phyloP scores from a whole-genome alignment of 169 alveolate genomes.

The Cryptosporidium meleagridis region DNA sequence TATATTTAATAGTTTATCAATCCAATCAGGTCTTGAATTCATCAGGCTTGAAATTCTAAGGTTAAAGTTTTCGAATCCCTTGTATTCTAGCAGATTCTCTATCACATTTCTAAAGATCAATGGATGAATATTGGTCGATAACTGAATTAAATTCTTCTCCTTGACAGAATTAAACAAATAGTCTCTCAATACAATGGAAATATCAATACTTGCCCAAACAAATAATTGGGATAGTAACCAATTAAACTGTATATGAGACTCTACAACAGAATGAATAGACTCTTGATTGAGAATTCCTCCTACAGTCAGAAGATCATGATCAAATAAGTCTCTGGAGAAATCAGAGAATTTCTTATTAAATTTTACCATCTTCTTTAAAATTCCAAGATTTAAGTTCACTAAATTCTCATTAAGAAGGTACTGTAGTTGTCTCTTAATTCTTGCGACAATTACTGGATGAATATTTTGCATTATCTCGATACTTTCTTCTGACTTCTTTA shows the following conservation, averaged over 20 bases:
- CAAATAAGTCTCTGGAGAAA: slow-evolving; percentile 29
- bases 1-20: not conserved
- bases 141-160: not conserved
- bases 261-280: slow-evolving; percentile 27
- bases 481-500: slow-evolving; percentile 5
- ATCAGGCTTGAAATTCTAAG: not conserved
- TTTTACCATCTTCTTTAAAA: not conserved
- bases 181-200: slow-evolving; percentile 11
- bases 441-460: not conserved
- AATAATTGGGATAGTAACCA: slow-evolving; percentile 62
- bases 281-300: not conserved
- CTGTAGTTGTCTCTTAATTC: not conserved
- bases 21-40: not conserved
- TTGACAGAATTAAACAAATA: slow-evolving; percentile 1
- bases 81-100: slow-evolving; percentile 15
- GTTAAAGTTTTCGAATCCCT: not conserved
- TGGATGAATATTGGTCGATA: slow-evolving; percentile 18
- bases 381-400: slow-evolving; percentile 4
- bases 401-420: slow-evolving; percentile 40
- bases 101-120: slow-evolving; percentile 10
- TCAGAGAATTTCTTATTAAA: slow-evolving; percentile 24
- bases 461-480: not conserved
- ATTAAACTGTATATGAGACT: slow-evolving; percentile 27
- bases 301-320: not conserved
- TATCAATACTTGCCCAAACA: slow-evolving; percentile 67